These are phyloP conservation scores for Xylaria sp. DNA, from an alignment of 2,329 filamentous ascomycete species.

Conservation along the genomic window DNA sequence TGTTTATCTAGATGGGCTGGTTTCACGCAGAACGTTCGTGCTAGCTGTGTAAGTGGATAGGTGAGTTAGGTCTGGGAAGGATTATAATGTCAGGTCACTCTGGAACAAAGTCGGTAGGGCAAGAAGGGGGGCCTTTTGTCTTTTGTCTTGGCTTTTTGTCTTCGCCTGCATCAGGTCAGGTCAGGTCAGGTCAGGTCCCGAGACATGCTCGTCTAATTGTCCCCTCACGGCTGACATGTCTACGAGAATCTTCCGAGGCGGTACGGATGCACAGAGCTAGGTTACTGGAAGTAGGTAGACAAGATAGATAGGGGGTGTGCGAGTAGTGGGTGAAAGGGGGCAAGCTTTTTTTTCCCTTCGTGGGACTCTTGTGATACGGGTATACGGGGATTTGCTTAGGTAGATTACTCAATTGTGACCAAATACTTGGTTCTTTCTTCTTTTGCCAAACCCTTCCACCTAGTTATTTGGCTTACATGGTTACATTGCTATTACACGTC, in stretches of 20 bases:
- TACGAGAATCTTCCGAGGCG: slow-evolving; percentile 28
- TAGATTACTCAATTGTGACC: neutral
- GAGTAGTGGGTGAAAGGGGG: slow-evolving; percentile 1
- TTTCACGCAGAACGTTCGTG: neutral
- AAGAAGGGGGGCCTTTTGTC: slow-evolving; percentile 8
- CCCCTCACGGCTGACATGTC: slow-evolving; percentile 24
- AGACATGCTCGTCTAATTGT: slow-evolving; percentile 46
- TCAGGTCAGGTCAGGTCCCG: slow-evolving; percentile 39
- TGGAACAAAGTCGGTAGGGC: slow-evolving; percentile 28
- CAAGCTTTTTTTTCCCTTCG: neutral
- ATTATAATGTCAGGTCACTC: slow-evolving; percentile 31
- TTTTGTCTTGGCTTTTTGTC: neutral
- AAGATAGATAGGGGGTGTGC: neutral
- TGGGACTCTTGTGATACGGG: neutral
- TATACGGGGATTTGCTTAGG: neutral
- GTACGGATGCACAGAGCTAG: neutral
- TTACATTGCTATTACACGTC: neutral
- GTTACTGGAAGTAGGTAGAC: neutral
- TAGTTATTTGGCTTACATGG: neutral
- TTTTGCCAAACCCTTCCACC: neutral
- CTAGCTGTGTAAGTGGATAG: neutral
- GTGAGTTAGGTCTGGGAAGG: neutral
- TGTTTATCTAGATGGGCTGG: neutral
- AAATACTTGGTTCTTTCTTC: neutral
- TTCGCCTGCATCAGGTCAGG: slow-evolving; percentile 18